phyloP scores from a whole-genome alignment of 768 basidiomycete species.

The Tylopilus felleus region DNA sequence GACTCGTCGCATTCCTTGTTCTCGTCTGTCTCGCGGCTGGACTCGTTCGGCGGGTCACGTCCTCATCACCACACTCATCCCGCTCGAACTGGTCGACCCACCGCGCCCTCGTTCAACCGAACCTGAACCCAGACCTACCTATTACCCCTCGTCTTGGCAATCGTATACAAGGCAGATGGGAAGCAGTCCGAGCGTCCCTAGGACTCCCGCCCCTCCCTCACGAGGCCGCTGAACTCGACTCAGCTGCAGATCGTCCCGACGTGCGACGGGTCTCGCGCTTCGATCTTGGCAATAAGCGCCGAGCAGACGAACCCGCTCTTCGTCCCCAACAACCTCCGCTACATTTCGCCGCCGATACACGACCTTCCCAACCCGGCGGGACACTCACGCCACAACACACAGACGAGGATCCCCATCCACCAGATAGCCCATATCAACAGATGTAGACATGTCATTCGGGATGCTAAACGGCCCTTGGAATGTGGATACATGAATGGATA shows the following conservation, averaged over 20 bases:
- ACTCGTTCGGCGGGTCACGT: slow-evolving; percentile 15
- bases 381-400: neutral
- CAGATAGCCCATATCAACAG: neutral
- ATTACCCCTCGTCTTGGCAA: too few relatives aligned
- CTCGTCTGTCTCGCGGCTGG: slow-evolving; percentile 23
- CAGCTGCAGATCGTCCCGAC: too few relatives aligned
- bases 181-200: slow-evolving; percentile 29
- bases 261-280: too few relatives aligned
- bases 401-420: neutral
- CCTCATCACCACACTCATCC: neutral
- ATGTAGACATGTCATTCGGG: neutral
- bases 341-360: slow-evolving; percentile 19
- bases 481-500: neutral
- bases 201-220: slow-evolving; percentile 27
- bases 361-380: neutral
- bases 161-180: slow-evolving; percentile 33
- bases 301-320: slow-evolving; percentile 1
- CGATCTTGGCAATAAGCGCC: slow-evolving; percentile 8
- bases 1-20: slow-evolving; percentile 19
- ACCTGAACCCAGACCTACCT: neutral
- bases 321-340: slow-evolving; percentile 13
- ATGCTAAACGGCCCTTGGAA: neutral
- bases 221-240: neutral
- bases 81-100: neutral
- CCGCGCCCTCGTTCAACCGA: neutral